A percentile compares a stretch with the other conserved stretches of the same genome.
Conservation (phyloP, 2,329 filamentous ascomycete genomes). For the Aspergillus candidus region DNA sequence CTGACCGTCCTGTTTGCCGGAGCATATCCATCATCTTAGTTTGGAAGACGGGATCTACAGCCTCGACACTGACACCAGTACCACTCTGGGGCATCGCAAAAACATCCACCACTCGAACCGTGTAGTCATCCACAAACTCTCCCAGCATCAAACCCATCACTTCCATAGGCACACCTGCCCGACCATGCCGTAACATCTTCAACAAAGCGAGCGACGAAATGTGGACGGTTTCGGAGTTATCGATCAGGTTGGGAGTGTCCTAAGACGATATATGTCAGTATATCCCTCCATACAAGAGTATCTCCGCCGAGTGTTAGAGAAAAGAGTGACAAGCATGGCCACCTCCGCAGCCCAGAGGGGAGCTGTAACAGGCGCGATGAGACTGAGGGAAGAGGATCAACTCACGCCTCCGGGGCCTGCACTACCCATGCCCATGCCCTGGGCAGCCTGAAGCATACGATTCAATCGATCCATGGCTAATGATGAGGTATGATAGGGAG, state of each 20-base stretch:
- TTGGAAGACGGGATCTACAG: slow-evolving; percentile 96
- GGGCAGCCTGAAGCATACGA: slow-evolving; percentile 73
- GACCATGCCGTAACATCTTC: slow-evolving; percentile 97
- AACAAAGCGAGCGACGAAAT: slow-evolving; percentile 94
- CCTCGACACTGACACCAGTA: slow-evolving; percentile 96
- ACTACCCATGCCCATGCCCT: slow-evolving; percentile 48
- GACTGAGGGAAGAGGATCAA: slow-evolving; percentile 7
- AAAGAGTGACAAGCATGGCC: slow-evolving; percentile 2
- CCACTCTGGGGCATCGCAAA: slow-evolving; percentile 99
- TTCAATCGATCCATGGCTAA: slow-evolving; percentile 81
- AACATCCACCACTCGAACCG: slow-evolving; percentile 94
- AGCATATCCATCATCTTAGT: slow-evolving; percentile 99
- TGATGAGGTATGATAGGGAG: slow-evolving; percentile 13
- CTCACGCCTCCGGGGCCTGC: slow-evolving; percentile 37
- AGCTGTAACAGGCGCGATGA: too few species aligned
- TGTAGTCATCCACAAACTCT: slow-evolving; percentile 98
- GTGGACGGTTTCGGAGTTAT: slow-evolving; percentile 99
- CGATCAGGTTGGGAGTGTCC: slow-evolving; percentile 88
- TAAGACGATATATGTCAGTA: slow-evolving; percentile 32
- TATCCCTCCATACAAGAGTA: not conserved
- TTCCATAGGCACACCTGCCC: slow-evolving; percentile 98
- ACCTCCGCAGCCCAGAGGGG: too few species aligned
- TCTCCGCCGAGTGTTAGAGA: not conserved
- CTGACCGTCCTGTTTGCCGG: slow-evolving; percentile 87
- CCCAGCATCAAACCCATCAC: slow-evolving; percentile 99